Base-by-base conservation (phyloP, 176 grass and related monocot genomes). In the Musa acuminata region DNA sequence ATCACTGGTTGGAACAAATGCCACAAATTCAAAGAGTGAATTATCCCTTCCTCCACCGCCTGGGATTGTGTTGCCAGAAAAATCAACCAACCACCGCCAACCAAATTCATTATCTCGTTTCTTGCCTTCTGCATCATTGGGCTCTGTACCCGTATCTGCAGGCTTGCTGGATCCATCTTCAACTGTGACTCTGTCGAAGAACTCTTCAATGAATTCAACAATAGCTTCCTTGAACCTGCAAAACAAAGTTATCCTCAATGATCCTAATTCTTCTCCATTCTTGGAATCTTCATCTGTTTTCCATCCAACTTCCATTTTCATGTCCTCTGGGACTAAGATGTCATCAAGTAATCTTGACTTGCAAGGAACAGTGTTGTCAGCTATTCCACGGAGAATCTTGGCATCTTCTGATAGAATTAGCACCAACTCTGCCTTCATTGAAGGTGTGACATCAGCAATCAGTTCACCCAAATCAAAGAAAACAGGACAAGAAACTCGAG, bases 391-490 rank as follows among this genome's bases (percentile, higher is more conserved):
- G 19, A 70, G 67, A 70, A 8, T 51, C 16, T 50, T 70, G 17
- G 51, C 48, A n/a, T 20, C 16, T 80, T 80, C 87, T 80, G 90
- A 93, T 53, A 93, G 87, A 83, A 75, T 85, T 80, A 91, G 82
- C 80, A 86, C 87, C 48, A 78, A 79, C 11, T 90, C 90, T 87
- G 77, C 87, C 79, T 98, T 98, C 85, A 93, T 71, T 82, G 94
- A 93, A 69, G 90, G 87, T 58, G 82, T 98, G 76, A 88, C 81
- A 64, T 88, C 83, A 85, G 88, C 86, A 29, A 79, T 83, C 80
- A 80, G 84, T 70, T 94, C 95, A 78, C 84, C 95, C 64, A 99
- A 99, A 82, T 87, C 80, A 81, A 99, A 99, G 75, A 99, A 99
- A 83, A 94, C 82, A 0, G 95, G 90, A 72, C 88, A 85, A 51